Percentiles rank a stretch among this genome's conserved stretches.
Conservation (phyloP, 139 green algal genomes). For the Zygnema cylindricum region DNA sequence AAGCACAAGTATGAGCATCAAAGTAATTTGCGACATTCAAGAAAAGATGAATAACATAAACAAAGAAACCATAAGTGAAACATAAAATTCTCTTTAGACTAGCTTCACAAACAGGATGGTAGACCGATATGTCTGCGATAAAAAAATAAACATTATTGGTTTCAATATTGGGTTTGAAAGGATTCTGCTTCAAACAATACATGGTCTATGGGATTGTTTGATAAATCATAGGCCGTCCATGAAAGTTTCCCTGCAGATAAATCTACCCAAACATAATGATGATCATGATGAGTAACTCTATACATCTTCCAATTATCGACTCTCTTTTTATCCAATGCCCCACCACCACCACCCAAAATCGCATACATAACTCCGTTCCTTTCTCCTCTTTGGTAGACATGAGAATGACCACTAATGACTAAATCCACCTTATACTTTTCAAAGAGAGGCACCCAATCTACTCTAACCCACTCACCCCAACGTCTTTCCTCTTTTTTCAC, state of each 20-base stretch:
- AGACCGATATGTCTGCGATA: no score
- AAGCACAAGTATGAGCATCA: no score
- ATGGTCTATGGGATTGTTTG: conserved; percentile 48
- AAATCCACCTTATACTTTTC: conserved; percentile 47
- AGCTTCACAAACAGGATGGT: no score
- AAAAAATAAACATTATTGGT: no score
- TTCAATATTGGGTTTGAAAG: neutral
- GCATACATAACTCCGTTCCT: conserved; percentile 38
- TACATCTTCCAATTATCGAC: conserved; percentile 39
- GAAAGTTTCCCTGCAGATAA: conserved; percentile 19
- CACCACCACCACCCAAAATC: conserved; percentile 20
- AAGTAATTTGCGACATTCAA: no score
- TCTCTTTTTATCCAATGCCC: conserved; percentile 13
- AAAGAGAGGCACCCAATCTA: conserved; percentile 40
- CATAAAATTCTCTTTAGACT: no score
- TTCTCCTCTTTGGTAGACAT: conserved; percentile 39
- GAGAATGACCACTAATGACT: conserved; percentile 40
- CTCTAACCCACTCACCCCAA: conserved; percentile 21
- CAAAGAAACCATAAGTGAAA: no score
- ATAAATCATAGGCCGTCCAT: conserved; percentile 30
- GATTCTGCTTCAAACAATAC: conserved; percentile 30
- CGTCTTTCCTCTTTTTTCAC: neutral
- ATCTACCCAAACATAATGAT: conserved; percentile 33
- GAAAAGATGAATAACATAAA: no score
- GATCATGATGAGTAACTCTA: conserved; percentile 9